A percentile compares a stretch with the other conserved stretches of the same genome.
Evolutionary conservation across 1,284 basidiomycete genomes (phyloP).

Genomic region (Fomitopsis schrenkii): DNA sequence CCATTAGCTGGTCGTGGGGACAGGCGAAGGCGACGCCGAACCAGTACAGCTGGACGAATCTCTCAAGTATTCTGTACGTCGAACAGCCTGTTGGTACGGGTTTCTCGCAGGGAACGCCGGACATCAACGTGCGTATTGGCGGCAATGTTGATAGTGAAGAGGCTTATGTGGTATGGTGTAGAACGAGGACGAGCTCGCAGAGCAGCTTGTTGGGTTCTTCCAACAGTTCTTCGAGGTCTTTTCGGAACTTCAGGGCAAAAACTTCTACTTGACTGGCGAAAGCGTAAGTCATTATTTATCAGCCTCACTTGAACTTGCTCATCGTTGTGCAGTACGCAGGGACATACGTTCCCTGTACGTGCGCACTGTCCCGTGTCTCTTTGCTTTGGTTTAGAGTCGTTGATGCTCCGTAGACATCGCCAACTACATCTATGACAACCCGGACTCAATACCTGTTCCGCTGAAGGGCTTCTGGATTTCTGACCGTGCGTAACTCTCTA

Average conservation of each 20-base stretch:
- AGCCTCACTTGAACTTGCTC: not conserved
- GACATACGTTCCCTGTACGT: constrained; percentile 55
- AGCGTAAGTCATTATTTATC: constrained; percentile 45
- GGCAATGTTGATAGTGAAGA: constrained; percentile 11
- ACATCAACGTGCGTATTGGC: constrained; percentile 42
- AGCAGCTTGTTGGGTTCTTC: constrained; percentile 63
- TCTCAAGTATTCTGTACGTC: constrained; percentile 76
- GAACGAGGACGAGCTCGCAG: constrained; percentile 65
- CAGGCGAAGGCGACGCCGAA: constrained; percentile 64
- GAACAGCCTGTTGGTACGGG: constrained; percentile 86
- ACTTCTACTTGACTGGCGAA: constrained; percentile 65
- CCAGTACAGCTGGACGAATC: constrained; percentile 77
- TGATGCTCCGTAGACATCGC: constrained; percentile 52
- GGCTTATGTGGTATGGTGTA: constrained; percentile 21
- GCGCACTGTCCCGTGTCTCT: not conserved
- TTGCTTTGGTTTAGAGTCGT: not conserved
- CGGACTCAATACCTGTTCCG: constrained; percentile 45
- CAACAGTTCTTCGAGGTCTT: constrained; percentile 75
- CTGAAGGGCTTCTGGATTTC: constrained; percentile 71
- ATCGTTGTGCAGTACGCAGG: constrained; percentile 45
- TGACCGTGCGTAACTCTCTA: constrained; percentile 49
- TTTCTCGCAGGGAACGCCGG: constrained; percentile 70
- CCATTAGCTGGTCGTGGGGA: constrained; percentile 64
- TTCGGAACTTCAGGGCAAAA: constrained; percentile 65
- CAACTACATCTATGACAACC: constrained; percentile 64